phyloP scores from a whole-genome alignment of 2,329 filamentous ascomycete genomes.

The Coniochaeta sp. region DNA sequence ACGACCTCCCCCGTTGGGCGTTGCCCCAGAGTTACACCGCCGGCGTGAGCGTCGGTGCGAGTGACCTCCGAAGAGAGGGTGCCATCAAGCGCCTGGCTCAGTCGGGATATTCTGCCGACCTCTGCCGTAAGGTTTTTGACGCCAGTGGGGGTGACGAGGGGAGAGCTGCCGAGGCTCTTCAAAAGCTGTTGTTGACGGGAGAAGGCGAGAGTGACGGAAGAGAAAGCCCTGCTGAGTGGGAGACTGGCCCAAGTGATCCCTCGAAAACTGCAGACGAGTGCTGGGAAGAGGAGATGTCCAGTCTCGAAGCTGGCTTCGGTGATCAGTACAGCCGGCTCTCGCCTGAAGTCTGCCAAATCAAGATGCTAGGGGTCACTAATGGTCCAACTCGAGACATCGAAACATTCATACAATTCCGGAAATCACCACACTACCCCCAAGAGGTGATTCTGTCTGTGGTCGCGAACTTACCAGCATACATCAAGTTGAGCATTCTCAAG shows the following conservation, averaged over 20 bases:
- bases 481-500: slow-evolving; percentile 80
- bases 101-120: slow-evolving; percentile 76
- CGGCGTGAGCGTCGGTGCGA: slow-evolving; percentile 78
- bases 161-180: slow-evolving; percentile 70
- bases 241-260: slow-evolving; percentile 17
- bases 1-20: slow-evolving; percentile 89
- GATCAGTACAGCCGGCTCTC: slow-evolving; percentile 59
- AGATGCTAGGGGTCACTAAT: slow-evolving; percentile 49
- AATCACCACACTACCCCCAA: slow-evolving; percentile 65
- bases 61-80: slow-evolving; percentile 72
- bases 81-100: slow-evolving; percentile 75
- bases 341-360: slow-evolving; percentile 60
- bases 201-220: neutral
- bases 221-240: slow-evolving; percentile 25
- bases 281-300: slow-evolving; percentile 82
- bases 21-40: slow-evolving; percentile 87
- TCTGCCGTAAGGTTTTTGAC: slow-evolving; percentile 74
- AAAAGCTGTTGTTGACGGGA: slow-evolving; percentile 53
- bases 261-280: slow-evolving; percentile 48
- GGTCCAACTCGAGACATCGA: slow-evolving; percentile 42
- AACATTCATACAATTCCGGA: slow-evolving; percentile 58
- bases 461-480: slow-evolving; percentile 76
- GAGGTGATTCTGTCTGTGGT: slow-evolving; percentile 62
- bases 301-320: slow-evolving; percentile 79
- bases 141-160: slow-evolving; percentile 64